Evolutionary conservation across 441 rosid species (phyloP), one percentile per base, ranked within the genome.

Genomic region (Isatis lusitanica): DNA sequence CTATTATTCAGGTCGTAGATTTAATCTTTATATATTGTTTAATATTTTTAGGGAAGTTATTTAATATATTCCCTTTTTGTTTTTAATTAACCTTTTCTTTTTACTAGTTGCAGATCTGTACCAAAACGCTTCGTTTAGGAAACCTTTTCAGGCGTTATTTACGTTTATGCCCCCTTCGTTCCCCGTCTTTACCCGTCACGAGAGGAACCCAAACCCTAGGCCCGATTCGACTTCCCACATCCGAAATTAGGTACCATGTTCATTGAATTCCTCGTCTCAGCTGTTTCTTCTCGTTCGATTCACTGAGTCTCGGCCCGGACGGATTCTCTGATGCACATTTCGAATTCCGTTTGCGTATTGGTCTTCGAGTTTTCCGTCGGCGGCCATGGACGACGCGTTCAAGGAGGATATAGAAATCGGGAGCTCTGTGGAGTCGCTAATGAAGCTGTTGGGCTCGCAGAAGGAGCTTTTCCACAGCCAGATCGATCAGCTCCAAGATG

Each of bases 401-500:
- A 86, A 83, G 76, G 78, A 82, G 78, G 89, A 82, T 78, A 62
- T 78, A 68, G 86, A 90, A 79, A 76, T 90, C 70, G 91, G 96
- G 76, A 84, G 80, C 80, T 83, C 97, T 8, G 79, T 75, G 66
- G 95, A 80, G 85, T 87, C 91, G 39, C 84, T 91, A 39, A 79
- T 66, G 77, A 84, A 83, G 84, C 76, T 88, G 21, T 38, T 96
- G 76, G 88, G 81, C 47, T 80, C 91, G 18, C 98, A 93, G 82
- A 90, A 78, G 62, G 91, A 82, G 71, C 81, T 91, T 39, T 89
- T 96, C 70, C 97, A 87, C 79, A 65, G 83, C 76, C 97, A 93
- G 92, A 84, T 93, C 91, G 91, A 89, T 66, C 92, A 92, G 79
- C 87, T 93, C 24, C 93, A 87, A 76, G 77, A 81, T 72, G 83